phyloP scores from a whole-genome alignment of 768 basidiomycete genomes.

The Hypsizygus marmoreus region DNA sequence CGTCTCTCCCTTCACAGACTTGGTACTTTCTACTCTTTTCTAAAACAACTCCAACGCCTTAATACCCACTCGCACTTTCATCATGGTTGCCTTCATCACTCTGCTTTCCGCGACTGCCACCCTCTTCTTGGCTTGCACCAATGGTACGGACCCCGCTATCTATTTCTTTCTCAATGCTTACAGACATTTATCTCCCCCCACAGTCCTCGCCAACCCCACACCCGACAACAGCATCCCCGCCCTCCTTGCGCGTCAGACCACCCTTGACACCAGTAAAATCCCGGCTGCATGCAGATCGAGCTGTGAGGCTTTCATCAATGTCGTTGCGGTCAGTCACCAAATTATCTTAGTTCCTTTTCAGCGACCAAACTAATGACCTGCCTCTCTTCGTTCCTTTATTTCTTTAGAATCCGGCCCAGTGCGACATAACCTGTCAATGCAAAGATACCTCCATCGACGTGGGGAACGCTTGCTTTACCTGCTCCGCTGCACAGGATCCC shows the following conservation, averaged over 20 bases:
- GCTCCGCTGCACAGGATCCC: neutral
- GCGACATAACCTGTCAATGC: neutral
- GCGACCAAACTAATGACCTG: too few relatives aligned
- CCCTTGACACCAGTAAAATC: too few relatives aligned
- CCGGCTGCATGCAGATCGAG: too few relatives aligned
- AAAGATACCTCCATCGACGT: neutral
- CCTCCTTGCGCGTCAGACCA: too few relatives aligned
- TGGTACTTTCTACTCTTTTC: too few relatives aligned
- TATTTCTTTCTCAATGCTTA: neutral
- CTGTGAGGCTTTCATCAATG: too few relatives aligned
- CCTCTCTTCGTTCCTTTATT: too few relatives aligned
- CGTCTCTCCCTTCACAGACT: too few relatives aligned
- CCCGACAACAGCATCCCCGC: too few relatives aligned
- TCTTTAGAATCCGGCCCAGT: neutral
- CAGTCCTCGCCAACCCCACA: too few relatives aligned
- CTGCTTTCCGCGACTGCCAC: constrained; percentile 1
- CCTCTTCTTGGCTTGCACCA: constrained; percentile 1
- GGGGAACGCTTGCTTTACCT: neutral
- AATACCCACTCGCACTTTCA: neutral
- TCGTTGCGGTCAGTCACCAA: too few relatives aligned
- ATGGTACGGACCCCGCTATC: neutral
- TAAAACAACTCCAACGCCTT: neutral
- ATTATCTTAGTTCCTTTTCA: too few relatives aligned
- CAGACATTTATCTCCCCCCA: neutral
- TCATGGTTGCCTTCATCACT: constrained; percentile 11